These are phyloP conservation scores for Lophiotrema nucula DNA, from an alignment of 495 filamentous ascomycete genomes.

Conservation along the genomic window DNA sequence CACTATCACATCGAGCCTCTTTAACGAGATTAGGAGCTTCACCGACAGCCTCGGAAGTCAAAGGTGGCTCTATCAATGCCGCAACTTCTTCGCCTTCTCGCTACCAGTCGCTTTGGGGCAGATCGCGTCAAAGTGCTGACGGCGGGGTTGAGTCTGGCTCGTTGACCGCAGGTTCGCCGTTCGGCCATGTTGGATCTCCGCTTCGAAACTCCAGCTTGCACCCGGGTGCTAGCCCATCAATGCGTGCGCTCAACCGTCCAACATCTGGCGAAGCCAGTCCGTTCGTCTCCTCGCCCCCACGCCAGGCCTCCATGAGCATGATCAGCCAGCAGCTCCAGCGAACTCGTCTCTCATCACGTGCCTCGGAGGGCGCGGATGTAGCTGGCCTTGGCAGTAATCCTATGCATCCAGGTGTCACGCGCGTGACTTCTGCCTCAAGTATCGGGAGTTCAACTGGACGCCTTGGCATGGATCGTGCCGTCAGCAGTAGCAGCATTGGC, in stretches of 20 bases:
- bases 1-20: constrained; percentile 54
- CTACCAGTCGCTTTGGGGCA: constrained; percentile 79
- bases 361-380: constrained; percentile 16
- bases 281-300: constrained; percentile 65
- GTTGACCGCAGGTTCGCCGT: constrained; percentile 50
- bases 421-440: constrained; percentile 28
- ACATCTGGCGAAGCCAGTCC: constrained; percentile 59
- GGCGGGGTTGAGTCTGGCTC: constrained; percentile 37
- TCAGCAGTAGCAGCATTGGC: constrained; percentile 37
- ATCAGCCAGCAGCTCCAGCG: constrained; percentile 50
- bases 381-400: constrained; percentile 7
- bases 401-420: constrained; percentile 25
- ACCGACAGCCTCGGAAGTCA: constrained; percentile 51
- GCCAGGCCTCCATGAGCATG: constrained; percentile 50
- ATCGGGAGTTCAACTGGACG: constrained; percentile 25
- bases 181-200: constrained; percentile 90
- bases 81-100: constrained; percentile 77
- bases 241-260: constrained; percentile 55
- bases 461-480: constrained; percentile 37
- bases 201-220: constrained; percentile 76
- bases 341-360: constrained; percentile 40
- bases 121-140: constrained; percentile 52
- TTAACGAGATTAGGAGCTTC: constrained; percentile 57
- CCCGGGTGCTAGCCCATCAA: constrained; percentile 63
- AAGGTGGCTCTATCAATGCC: constrained; percentile 70